These are phyloP conservation scores for Trapa bicornis DNA, from an alignment of 345 rosid species.

Conservation along the genomic window DNA sequence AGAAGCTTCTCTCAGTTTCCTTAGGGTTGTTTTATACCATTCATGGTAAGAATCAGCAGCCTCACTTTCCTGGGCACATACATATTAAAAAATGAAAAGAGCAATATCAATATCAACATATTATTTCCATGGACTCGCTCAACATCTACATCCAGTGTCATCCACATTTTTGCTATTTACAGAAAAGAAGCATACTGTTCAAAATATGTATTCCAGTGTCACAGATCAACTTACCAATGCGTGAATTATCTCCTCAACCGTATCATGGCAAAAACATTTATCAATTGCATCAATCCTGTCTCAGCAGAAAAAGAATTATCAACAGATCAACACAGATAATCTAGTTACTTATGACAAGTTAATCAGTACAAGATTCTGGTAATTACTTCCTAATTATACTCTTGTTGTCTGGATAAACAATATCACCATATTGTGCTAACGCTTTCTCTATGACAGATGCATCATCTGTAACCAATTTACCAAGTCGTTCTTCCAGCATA, in stretches of 20 bases:
- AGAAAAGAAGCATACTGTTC: not conserved
- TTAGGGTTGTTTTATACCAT: constrained; percentile 48
- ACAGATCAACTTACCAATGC: constrained; percentile 46
- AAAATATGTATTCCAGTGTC: not conserved
- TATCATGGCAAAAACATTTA: constrained; percentile 70
- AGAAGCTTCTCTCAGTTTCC: constrained; percentile 67
- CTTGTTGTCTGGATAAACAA: constrained; percentile 57
- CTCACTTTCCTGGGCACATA: constrained; percentile 41
- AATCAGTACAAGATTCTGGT: not conserved
- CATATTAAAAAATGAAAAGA: not conserved
- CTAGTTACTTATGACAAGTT: not conserved
- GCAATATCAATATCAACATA: not conserved
- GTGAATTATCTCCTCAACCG: constrained; percentile 74
- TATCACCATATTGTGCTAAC: constrained; percentile 78
- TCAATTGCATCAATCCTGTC: constrained; percentile 70
- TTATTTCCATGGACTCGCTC: not conserved
- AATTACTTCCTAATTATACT: constrained; percentile 60
- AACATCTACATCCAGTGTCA: not conserved
- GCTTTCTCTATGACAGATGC: constrained; percentile 58
- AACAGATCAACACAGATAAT: not conserved
- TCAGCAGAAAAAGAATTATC: constrained; percentile 4
- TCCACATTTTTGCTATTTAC: not conserved
- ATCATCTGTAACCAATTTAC: constrained; percentile 72
- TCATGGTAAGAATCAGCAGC: constrained; percentile 35
- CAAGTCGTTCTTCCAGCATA: constrained; percentile 65